These are phyloP conservation scores for Monilinia fructigena DNA, from an alignment of 2,329 filamentous ascomycete species.

Conservation along the genomic window DNA sequence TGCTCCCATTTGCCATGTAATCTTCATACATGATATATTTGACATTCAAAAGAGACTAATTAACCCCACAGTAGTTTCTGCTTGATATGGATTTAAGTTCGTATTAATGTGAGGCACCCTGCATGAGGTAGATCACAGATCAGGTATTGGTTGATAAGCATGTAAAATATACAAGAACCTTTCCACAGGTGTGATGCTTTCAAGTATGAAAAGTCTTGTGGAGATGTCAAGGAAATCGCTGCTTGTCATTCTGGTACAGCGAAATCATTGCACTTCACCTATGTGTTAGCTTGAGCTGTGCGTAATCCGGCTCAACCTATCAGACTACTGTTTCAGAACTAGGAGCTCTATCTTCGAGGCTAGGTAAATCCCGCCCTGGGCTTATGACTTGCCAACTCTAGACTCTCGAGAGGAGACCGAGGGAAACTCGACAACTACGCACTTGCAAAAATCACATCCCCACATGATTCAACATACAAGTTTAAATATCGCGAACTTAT, in stretches of 20 bases:
- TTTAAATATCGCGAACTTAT: too few species aligned
- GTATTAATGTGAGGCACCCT: background rate
- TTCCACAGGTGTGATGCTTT: background rate
- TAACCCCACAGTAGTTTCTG: background rate
- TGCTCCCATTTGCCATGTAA: background rate
- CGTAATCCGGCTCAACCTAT: too few species aligned
- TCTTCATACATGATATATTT: background rate
- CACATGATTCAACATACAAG: too few species aligned
- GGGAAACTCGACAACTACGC: too few species aligned
- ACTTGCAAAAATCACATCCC: too few species aligned
- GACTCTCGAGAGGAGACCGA: too few species aligned
- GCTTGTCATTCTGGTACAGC: background rate
- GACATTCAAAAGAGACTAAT: background rate
- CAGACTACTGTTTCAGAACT: too few species aligned
- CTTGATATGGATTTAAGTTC: background rate
- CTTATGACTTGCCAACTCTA: too few species aligned
- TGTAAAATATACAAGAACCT: background rate
- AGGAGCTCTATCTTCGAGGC: too few species aligned
- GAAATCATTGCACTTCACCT: too few species aligned
- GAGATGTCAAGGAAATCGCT: background rate
- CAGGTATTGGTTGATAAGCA: background rate
- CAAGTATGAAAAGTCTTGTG: background rate
- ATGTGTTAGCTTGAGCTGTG: too few species aligned
- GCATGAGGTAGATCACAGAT: background rate
- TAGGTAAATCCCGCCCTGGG: too few species aligned